These are phyloP conservation scores for Pseudogymnoascus sp. DNA, from an alignment of 2,329 filamentous ascomycete species.

Conservation along the genomic window DNA sequence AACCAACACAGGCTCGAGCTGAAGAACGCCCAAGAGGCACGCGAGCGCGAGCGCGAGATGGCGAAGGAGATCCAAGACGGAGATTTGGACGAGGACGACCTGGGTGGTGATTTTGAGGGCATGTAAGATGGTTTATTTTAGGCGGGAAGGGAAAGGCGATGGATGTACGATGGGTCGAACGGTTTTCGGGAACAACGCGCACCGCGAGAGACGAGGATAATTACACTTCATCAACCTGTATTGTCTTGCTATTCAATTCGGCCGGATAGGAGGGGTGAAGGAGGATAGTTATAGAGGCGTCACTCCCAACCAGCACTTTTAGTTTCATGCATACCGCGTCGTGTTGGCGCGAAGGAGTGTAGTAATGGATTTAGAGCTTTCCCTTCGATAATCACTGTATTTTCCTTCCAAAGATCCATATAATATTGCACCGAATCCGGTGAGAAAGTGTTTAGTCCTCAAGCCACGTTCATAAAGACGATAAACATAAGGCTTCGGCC, in stretches of 20 bases:
- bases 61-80: slow-evolving; percentile 98
- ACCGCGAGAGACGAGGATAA: neutral
- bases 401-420: neutral
- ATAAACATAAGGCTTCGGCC: neutral
- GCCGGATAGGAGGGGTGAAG: slow-evolving; percentile 3
- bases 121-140: slow-evolving; percentile 51
- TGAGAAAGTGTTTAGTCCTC: neutral
- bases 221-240: slow-evolving; percentile 9
- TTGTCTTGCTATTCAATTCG: slow-evolving; percentile 7
- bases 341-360: slow-evolving; percentile 3
- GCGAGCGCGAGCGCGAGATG: slow-evolving; percentile 91
- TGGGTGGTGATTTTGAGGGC: slow-evolving; percentile 90
- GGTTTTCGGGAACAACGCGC: slow-evolving; percentile 5
- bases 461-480: neutral
- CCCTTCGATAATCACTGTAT: slow-evolving; percentile 5
- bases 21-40: slow-evolving; percentile 97
- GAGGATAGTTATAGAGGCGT: slow-evolving; percentile 6
- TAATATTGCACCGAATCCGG: neutral
- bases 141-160: neutral
- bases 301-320: slow-evolving; percentile 6
- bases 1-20: slow-evolving; percentile 96
- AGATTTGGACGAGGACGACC: slow-evolving; percentile 92
- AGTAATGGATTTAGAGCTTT: slow-evolving; percentile 7
- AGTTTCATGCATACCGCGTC: slow-evolving; percentile 6
- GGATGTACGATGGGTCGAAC: slow-evolving; percentile 10